Conservation (phyloP, 148 eudicot species). For the Drosera capensis region DNA sequence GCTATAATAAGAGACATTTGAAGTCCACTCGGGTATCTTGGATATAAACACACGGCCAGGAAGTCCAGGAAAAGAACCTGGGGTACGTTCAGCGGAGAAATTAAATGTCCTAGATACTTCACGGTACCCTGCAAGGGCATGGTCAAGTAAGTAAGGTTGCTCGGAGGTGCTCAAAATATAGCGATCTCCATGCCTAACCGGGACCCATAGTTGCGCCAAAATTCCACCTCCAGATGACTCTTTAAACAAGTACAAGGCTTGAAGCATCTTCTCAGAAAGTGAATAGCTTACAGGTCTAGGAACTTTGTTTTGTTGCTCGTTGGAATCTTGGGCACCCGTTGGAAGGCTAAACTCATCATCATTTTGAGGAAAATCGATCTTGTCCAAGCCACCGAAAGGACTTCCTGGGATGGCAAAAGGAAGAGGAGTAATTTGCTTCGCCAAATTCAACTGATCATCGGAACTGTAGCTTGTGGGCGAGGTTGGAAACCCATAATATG, state of each 20-base stretch:
- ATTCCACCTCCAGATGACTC: conserved; percentile 58
- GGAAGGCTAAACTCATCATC: conserved; percentile 12
- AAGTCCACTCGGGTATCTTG: conserved; percentile 60
- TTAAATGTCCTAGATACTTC: conserved; percentile 30
- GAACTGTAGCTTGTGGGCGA: conserved; percentile 15
- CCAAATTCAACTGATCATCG: conserved; percentile 33
- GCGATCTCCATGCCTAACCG: conserved; percentile 18
- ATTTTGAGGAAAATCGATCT: conserved; percentile 7
- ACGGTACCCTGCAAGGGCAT: conserved; percentile 15
- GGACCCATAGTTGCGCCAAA: conserved; percentile 72
- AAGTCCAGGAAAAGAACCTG: conserved; percentile 34
- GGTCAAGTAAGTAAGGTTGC: conserved; percentile 27
- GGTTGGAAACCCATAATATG: conserved; percentile 27
- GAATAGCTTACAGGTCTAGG: conserved; percentile 30
- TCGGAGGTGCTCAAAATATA: conserved; percentile 29
- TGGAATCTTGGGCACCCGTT: conserved; percentile 9
- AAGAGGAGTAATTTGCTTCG: conserved; percentile 18
- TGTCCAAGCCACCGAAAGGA: conserved; percentile 18
- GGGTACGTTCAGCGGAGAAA: conserved; percentile 46
- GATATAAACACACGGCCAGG: conserved; percentile 59
- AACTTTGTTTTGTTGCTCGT: conserved; percentile 18
- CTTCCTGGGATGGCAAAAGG: conserved; percentile 16
- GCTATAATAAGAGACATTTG: conserved; percentile 46
- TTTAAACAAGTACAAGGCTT: conserved; percentile 55
- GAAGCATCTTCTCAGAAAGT: conserved; percentile 67